phyloP scores from a whole-genome alignment of 768 basidiomycete species.

The Cubamyces sp. region DNA sequence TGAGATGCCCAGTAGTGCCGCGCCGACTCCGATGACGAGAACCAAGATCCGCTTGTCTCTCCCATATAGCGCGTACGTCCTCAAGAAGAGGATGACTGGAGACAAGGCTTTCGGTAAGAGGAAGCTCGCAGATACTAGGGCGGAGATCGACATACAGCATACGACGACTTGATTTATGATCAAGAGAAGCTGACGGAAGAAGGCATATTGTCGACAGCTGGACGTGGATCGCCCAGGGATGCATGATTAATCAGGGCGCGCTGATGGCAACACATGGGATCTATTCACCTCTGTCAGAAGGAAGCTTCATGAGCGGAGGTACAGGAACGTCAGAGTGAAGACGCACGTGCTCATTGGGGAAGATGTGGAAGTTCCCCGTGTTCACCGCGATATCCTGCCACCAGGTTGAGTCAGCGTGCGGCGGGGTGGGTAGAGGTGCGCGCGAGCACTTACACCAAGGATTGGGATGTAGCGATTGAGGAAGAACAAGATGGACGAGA shows the following conservation, averaged over 20 bases:
- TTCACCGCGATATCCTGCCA: slow-evolving; percentile 29
- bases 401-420: slow-evolving; percentile 20
- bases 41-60: slow-evolving; percentile 43
- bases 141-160: slow-evolving; percentile 41
- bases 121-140: neutral
- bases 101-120: slow-evolving; percentile 2
- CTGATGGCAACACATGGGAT: neutral
- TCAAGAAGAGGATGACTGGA: slow-evolving; percentile 43
- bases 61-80: slow-evolving; percentile 55
- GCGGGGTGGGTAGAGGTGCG: slow-evolving; percentile 32
- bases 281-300: slow-evolving; percentile 26
- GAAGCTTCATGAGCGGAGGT: neutral
- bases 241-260: neutral
- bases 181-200: slow-evolving; percentile 47
- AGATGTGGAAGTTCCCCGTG: slow-evolving; percentile 26
- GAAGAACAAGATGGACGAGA: slow-evolving; percentile 50
- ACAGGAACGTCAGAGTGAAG: neutral
- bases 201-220: slow-evolving; percentile 46
- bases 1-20: slow-evolving; percentile 37
- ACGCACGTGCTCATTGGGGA: slow-evolving; percentile 25
- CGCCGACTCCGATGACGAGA: slow-evolving; percentile 40
- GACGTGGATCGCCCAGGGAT: neutral
- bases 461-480: slow-evolving; percentile 54
- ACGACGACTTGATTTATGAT: slow-evolving; percentile 50
- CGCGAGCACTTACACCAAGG: slow-evolving; percentile 34